A percentile compares a stretch with the other conserved stretches of the same genome.
These are phyloP conservation scores for Erythrophleum fordii DNA, from an alignment of 306 rosid genomes.

Conservation along the genomic window DNA sequence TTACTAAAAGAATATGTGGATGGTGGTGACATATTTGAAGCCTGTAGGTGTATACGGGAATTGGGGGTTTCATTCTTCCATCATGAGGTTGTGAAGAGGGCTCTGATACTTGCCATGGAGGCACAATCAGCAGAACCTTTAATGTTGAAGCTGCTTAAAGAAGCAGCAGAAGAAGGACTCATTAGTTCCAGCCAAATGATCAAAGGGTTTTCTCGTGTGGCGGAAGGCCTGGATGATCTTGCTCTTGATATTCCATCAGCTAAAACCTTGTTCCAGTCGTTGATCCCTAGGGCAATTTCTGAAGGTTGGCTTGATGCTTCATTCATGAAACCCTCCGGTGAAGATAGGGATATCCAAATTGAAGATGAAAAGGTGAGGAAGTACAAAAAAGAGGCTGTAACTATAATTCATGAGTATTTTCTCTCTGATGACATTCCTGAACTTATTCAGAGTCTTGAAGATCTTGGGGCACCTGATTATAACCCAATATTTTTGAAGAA, in stretches of 20 bases:
- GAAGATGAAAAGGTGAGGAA: conserved; percentile 71
- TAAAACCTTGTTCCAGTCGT: conserved; percentile 61
- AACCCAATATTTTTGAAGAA: conserved; percentile 91
- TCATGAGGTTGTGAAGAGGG: conserved; percentile 98
- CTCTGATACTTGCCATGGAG: conserved; percentile 91
- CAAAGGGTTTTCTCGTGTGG: conserved; percentile 90
- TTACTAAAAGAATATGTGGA: conserved; percentile 82
- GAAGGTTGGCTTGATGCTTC: conserved; percentile 98
- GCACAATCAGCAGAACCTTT: conserved; percentile 65
- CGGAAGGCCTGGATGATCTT: conserved; percentile 95
- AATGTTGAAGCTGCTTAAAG: conserved; percentile 77
- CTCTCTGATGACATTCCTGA: conserved; percentile 97
- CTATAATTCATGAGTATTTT: conserved; percentile 93
- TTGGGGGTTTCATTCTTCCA: conserved; percentile 94
- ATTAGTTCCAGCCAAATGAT: conserved; percentile 97
- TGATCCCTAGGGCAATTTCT: conserved; percentile 76
- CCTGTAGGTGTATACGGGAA: conserved; percentile 93
- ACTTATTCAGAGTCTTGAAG: conserved; percentile 87
- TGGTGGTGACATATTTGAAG: conserved; percentile 81
- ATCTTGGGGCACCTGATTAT: conserved; percentile 77
- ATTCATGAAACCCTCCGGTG: conserved; percentile 57
- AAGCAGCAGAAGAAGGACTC: conserved; percentile 95
- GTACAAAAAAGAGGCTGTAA: conserved; percentile 82
- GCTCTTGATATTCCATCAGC: conserved; percentile 97
- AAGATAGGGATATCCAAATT: conserved; percentile 58